phyloP scores from a whole-genome alignment of 768 basidiomycete species.

The Boletus sp. region DNA sequence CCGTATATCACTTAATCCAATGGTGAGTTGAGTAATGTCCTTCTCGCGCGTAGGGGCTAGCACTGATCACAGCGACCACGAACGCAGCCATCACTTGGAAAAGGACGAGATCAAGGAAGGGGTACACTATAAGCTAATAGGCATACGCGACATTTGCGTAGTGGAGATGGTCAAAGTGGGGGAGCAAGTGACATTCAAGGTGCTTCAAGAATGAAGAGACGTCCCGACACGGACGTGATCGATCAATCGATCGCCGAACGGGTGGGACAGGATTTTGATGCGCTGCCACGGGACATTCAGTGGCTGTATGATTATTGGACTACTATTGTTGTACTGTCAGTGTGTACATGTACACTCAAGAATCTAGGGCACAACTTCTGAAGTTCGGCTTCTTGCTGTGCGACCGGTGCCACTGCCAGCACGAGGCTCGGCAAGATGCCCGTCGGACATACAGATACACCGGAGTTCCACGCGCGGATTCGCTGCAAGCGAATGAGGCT shows the following conservation, averaged over 20 bases:
- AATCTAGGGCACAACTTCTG: not conserved
- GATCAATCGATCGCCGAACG: not conserved
- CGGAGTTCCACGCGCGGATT: not conserved
- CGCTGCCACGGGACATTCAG: not conserved
- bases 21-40: conserved; percentile 1
- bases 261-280: not conserved
- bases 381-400: conserved; percentile 15
- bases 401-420: not conserved
- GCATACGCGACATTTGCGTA: not conserved
- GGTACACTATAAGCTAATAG: conserved; percentile 1
- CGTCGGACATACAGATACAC: not conserved
- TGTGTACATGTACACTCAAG: not conserved
- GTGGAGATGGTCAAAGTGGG: conserved; percentile 1
- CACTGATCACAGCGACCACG: not conserved
- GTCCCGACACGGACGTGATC: not conserved
- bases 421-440: not conserved
- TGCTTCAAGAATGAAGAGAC: conserved; percentile 7
- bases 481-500: conserved; percentile 6
- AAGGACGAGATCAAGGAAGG: not conserved
- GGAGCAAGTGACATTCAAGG: conserved; percentile 1
- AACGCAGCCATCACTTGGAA: conserved; percentile 3
- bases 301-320: not conserved
- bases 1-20: not conserved
- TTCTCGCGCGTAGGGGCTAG: too few species aligned
- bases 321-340: not conserved